Evolutionary conservation across 2,329 filamentous ascomycete genomes (phyloP).

Genomic region (Fusarium chuoi): DNA sequence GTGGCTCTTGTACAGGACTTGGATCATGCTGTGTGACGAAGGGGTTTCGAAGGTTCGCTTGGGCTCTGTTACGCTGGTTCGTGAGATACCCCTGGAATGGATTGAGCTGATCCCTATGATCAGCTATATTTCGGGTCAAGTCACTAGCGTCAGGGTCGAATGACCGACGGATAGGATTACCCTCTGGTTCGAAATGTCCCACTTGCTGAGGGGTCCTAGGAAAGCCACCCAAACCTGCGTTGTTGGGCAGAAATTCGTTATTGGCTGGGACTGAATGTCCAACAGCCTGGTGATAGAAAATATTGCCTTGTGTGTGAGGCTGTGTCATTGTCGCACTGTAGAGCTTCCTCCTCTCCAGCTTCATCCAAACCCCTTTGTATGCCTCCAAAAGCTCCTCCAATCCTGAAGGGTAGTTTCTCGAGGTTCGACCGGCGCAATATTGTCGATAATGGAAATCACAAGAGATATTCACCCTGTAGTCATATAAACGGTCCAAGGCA

Average conservation of each 20-base stretch:
- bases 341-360: not conserved
- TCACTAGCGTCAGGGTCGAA: rapidly evolving
- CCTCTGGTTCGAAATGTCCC: rapidly evolving
- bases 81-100: not conserved
- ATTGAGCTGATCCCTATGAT: not conserved
- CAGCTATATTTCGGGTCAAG: rapidly evolving
- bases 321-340: rapidly evolving
- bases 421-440: not conserved
- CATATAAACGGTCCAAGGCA: not conserved
- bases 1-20: not conserved
- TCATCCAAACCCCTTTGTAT: not conserved
- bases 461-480: not conserved
- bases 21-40: too few species aligned
- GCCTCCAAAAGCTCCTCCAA: not conserved
- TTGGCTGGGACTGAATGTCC: rapidly evolving
- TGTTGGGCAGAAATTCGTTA: rapidly evolving
- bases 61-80: not conserved
- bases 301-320: rapidly evolving
- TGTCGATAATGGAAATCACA: not conserved
- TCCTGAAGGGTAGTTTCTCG: rapidly evolving
- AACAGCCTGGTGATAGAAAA: rapidly evolving
- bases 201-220: rapidly evolving
- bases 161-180: not conserved
- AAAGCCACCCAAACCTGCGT: not conserved
- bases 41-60: rapidly evolving